These are phyloP conservation scores for Apiosordaria backusii DNA, from an alignment of 495 filamentous ascomycete genomes.

Conservation along the genomic window DNA sequence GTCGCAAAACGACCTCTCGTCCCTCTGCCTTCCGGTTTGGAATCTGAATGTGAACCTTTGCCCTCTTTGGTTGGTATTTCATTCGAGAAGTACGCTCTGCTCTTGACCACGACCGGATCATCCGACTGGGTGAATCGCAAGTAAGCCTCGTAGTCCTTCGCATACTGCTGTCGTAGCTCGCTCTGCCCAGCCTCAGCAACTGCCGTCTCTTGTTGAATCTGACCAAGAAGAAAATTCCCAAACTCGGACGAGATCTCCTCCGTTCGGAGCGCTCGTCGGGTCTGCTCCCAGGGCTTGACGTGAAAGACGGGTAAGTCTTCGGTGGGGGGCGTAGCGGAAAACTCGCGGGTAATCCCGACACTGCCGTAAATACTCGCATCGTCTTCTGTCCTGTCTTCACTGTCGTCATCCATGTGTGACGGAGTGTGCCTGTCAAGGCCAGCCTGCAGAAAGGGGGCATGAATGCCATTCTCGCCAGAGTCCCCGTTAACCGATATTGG, in stretches of 20 bases:
- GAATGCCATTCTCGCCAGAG: constrained; percentile 14
- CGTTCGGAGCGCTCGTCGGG: constrained; percentile 34
- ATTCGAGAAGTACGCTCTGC: constrained; percentile 40
- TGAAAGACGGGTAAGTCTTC: constrained; percentile 44
- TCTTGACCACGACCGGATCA: constrained; percentile 47
- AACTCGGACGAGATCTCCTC: constrained; percentile 31
- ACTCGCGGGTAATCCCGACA: constrained; percentile 43
- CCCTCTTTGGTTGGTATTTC: constrained; percentile 24
- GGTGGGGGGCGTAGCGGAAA: constrained; percentile 48
- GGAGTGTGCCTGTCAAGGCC: constrained; percentile 18
- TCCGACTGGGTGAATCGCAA: constrained; percentile 50
- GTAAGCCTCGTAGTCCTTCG: constrained; percentile 44
- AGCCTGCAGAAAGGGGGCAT: constrained; percentile 14
- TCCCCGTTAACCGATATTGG: constrained; percentile 36
- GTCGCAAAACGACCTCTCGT: constrained; percentile 51
- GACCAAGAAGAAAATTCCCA: constrained; percentile 32
- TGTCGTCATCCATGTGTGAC: constrained; percentile 35
- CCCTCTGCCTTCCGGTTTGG: constrained; percentile 57
- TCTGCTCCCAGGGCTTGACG: constrained; percentile 43
- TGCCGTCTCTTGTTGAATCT: constrained; percentile 25
- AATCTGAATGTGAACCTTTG: constrained; percentile 43
- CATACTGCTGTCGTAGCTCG: constrained; percentile 32
- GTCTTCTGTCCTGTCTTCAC: constrained; percentile 59
- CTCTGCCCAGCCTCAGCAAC: constrained; percentile 29
- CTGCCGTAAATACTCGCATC: constrained; percentile 54